phyloP scores from a whole-genome alignment of 2,329 filamentous ascomycete genomes.

The Tolypocladium pustulatum region DNA sequence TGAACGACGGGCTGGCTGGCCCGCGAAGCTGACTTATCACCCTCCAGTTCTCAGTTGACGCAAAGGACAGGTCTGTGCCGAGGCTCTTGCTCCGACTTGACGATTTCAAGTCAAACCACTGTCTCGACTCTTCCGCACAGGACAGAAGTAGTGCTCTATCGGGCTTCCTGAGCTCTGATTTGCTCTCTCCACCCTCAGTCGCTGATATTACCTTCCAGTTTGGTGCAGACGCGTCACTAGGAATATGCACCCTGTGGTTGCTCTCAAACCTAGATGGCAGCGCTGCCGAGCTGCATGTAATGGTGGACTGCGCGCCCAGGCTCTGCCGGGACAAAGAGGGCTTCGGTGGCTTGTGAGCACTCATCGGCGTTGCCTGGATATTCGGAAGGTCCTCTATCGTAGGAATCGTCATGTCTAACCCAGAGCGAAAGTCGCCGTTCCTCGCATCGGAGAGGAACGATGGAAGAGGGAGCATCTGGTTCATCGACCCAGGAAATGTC shows the following conservation, averaged over 20 bases:
- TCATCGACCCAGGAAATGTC: constrained; percentile 18
- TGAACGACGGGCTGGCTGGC: constrained; percentile 20
- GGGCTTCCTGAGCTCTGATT: constrained; percentile 13
- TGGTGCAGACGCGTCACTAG: constrained; percentile 4
- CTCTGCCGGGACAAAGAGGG: constrained; percentile 10
- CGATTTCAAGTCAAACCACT: constrained; percentile 13
- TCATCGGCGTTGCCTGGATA: constrained; percentile 7
- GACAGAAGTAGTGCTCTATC: constrained; percentile 9
- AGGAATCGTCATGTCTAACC: constrained; percentile 17
- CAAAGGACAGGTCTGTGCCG: constrained; percentile 20
- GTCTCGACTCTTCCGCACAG: constrained; percentile 6
- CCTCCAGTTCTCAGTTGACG: constrained; percentile 26
- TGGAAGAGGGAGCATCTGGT: constrained; percentile 19
- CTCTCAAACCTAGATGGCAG: constrained; percentile 12
- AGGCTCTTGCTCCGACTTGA: constrained; percentile 11
- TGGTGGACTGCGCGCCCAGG: constrained; percentile 16
- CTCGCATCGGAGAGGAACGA: constrained; percentile 14
- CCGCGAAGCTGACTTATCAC: constrained; percentile 10
- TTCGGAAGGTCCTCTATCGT: constrained; percentile 16
- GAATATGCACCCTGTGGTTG: constrained; percentile 2
- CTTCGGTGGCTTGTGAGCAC: constrained; percentile 3
- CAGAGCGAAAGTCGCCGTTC: constrained; percentile 14
- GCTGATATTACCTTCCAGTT: constrained; percentile 10
- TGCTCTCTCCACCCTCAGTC: constrained; percentile 13
- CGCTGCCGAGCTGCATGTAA: constrained; percentile 22